These are phyloP conservation scores for Solanum appendiculatum DNA, from an alignment of 257 asterid species.

Conservation along the genomic window DNA sequence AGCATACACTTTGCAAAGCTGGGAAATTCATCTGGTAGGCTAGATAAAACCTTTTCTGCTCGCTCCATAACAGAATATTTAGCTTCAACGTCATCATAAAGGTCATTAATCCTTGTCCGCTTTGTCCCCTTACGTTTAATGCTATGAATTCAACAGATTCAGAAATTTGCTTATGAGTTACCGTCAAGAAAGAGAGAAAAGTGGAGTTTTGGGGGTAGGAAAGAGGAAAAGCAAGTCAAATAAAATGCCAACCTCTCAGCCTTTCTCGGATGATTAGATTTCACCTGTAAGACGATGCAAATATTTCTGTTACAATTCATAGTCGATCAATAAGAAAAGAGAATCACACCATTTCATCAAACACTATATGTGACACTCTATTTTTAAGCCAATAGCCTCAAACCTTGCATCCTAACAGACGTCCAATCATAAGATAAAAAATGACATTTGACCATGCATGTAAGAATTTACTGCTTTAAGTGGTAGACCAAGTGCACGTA, in stretches of 20 bases:
- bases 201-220: background rate
- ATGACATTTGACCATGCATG: background rate
- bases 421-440: background rate
- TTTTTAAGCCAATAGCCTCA: background rate
- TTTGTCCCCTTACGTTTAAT: conserved; percentile 14
- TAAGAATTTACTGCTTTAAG: background rate
- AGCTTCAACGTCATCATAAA: conserved; percentile 55
- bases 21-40: conserved; percentile 39
- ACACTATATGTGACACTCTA: background rate
- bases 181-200: background rate
- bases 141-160: conserved; percentile 12
- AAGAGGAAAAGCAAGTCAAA: background rate
- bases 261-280: conserved; percentile 24
- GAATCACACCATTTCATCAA: background rate
- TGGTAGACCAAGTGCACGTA: background rate
- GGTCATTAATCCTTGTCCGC: conserved; percentile 32
- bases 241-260: conserved; percentile 22
- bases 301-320: conserved; percentile 1
- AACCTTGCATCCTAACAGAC: background rate
- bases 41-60: conserved; percentile 40
- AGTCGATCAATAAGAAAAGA: background rate
- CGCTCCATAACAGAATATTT: conserved; percentile 51
- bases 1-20: conserved; percentile 71
- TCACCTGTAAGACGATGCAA: conserved; percentile 31
- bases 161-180: background rate